Evolutionary conservation across 2,329 filamentous ascomycete genomes (phyloP), one percentile per base, ranked within the genome.

Genomic region (Macroventuria anomochaeta): DNA sequence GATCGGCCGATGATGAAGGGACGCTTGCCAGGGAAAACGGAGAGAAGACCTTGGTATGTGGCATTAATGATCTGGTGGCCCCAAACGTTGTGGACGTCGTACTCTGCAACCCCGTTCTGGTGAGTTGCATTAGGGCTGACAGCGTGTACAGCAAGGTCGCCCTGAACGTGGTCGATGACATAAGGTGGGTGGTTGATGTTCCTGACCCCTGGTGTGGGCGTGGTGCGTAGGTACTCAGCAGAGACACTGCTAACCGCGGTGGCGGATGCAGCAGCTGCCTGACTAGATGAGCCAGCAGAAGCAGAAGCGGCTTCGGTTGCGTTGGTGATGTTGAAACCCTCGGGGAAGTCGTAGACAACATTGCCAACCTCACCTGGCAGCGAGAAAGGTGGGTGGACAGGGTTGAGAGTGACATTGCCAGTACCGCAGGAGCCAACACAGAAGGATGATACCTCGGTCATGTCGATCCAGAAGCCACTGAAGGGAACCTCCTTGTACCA

Each of bases 1-100:
- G 88, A 90, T 13, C 91, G 86, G 0, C 88, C 89, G 65, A 96
- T 91, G 68, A 96, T 89, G 75, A 96, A 90, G 0, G 91, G 91
- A 0, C 91, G 85, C 71, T 89, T 89, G 12, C 77, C 80, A 0
- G 88, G 85, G 55, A 85, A 84, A 15, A 90, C 79, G 2, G 79
- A 71, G 3, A 87, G 77, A 26, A 95, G 83, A 52, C 85, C 89
- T 39, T 88, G 77, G 68, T 91, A 91, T 0, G 91, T 95, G 8
- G 89, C 88, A 55, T 89, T 88, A 51, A 91, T 79, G 60, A 93
- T 89, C 70, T 88, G 85, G 64, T 89, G 82, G 0, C 73, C 72
- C 41, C 58, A 93, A 1, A 95, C 76, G 67, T 90, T 95, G 79
- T 96, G 91, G 21, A 90, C 85, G 68, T 96, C 90, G 68, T 96